Evolutionary conservation across 2,329 filamentous ascomycete genomes (phyloP), one percentile per base, ranked within the genome.

Genomic region (Stagonosporopsis vannaccii): DNA sequence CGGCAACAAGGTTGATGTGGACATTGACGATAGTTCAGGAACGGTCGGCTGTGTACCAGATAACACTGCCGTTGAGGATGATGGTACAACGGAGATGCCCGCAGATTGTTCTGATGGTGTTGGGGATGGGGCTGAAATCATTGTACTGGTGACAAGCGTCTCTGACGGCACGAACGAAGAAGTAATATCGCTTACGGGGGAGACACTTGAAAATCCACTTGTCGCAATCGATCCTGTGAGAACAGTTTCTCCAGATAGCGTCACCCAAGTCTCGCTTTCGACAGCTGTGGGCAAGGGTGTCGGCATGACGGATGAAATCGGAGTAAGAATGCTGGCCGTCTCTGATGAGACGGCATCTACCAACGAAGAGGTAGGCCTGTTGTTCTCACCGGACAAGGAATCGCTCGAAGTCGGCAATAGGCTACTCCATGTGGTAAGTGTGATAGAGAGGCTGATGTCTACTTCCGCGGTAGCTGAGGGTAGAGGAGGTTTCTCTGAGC

Each of bases 161-260:
- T 51, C 53, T n/a, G 53, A 56, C 3, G 47, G 36, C 17, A 42
- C 6, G 6, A 51, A 28, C 7, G 53, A 51, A 2, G 41, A 19
- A 15, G 6, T 19, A 5, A 36, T 2, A 4, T 15, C 28, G 32
- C 47, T 51, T 12, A 23, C 15, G 23, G 12, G 12, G 1, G 30
- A 20, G 19, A 4, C 11, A 28, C 47, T 51, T 6, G 30, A 26
- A 0, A 23, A 5, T 2, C 22, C 4, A 5, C 35, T 25, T 11
- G 28, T 37, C 17, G 17, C 37, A 15, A 26, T 13, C 1, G 36
- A 32, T 26, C 19, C 13, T 7, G 19, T 12, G 19, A 23, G 7
- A 11, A 23, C 15, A 12, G 19, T 6, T 2, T 12, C 25, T 5
- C 20, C 33, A 15, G 17, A 12, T 47, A 23, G 8, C 36, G 17